phyloP scores from a whole-genome alignment of 2,329 filamentous ascomycete species.

The Aspergillus glaucus region DNA sequence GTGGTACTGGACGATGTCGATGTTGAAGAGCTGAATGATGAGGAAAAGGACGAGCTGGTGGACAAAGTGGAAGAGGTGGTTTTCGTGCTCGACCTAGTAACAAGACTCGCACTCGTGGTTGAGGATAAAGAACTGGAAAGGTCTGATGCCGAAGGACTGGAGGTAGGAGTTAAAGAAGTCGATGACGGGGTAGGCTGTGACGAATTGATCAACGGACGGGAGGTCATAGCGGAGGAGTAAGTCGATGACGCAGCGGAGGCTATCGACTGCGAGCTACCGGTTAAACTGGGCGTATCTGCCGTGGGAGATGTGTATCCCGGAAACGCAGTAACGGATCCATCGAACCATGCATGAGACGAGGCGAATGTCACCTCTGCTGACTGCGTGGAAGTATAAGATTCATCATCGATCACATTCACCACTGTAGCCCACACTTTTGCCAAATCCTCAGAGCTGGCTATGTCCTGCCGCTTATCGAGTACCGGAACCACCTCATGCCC shows the following conservation, averaged over 20 bases:
- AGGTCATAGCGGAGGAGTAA: neutral
- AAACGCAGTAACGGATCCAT: constrained; percentile 1
- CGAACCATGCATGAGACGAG: constrained; percentile 1
- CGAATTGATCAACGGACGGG: neutral
- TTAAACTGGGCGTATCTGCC: constrained; percentile 6
- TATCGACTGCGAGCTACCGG: constrained; percentile 2
- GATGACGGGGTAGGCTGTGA: constrained; percentile 1
- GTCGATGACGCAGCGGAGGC: constrained; percentile 1
- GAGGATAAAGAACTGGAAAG: neutral
- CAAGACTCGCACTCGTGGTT: neutral
- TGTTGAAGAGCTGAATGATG: neutral
- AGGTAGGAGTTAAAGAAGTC: neutral
- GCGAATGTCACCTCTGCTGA: constrained; percentile 1
- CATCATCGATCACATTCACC: constrained; percentile 1
- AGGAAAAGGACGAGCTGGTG: neutral
- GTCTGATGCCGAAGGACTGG: neutral
- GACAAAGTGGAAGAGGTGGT: neutral
- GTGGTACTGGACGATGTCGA: neutral
- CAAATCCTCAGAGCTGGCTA: constrained; percentile 1
- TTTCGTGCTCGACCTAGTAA: neutral
- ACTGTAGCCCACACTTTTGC: constrained; percentile 2
- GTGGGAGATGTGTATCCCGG: constrained; percentile 7
- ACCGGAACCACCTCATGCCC: neutral
- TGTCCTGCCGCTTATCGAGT: constrained; percentile 1
- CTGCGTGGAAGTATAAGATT: neutral